Percentiles rank a stretch among this genome's conserved stretches.
Conservation (phyloP, 352 stramenopile genomes). For the Blastocystis sp. region DNA sequence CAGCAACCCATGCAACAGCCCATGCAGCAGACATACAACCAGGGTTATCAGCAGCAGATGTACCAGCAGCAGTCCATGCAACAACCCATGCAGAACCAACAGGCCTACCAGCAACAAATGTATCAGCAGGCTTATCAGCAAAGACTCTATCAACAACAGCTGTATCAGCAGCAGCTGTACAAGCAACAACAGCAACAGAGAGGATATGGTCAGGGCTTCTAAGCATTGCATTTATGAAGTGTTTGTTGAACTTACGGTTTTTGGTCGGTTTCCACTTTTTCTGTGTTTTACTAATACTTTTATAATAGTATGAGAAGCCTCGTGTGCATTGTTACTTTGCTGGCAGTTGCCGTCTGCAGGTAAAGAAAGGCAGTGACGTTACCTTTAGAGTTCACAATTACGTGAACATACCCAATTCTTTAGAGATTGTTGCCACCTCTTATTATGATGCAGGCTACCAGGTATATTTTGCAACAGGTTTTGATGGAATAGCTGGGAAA, state of each 20-base stretch:
- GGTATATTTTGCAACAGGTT: not conserved
- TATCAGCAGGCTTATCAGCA: slow-evolving; percentile 7
- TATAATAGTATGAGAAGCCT: slow-evolving; percentile 1
- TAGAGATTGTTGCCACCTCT: not conserved
- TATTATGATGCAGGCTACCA: slow-evolving; percentile 54
- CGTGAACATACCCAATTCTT: slow-evolving; percentile 53
- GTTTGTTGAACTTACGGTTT: not conserved
- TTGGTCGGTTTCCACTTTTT: not conserved
- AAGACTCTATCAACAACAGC: not conserved
- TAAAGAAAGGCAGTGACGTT: not conserved
- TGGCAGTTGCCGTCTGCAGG: slow-evolving; percentile 7
- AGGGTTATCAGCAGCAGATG: slow-evolving; percentile 28
- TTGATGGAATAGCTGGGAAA: slow-evolving; percentile 35
- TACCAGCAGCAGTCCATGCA: slow-evolving; percentile 28
- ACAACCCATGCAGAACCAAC: not conserved
- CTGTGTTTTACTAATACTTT: not conserved
- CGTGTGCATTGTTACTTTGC: not conserved
- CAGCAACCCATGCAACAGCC: slow-evolving; percentile 41
- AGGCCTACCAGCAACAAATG: slow-evolving; percentile 56
- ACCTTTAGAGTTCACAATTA: slow-evolving; percentile 51
- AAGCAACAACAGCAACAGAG: slow-evolving; percentile 26
- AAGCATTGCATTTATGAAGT: slow-evolving; percentile 1
- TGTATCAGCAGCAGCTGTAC: not conserved
- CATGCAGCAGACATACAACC: not conserved
- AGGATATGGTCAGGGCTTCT: slow-evolving; percentile 16